Evolutionary conservation across 129 eudicot genomes (phyloP).

Genomic region (Tagetes patula): DNA sequence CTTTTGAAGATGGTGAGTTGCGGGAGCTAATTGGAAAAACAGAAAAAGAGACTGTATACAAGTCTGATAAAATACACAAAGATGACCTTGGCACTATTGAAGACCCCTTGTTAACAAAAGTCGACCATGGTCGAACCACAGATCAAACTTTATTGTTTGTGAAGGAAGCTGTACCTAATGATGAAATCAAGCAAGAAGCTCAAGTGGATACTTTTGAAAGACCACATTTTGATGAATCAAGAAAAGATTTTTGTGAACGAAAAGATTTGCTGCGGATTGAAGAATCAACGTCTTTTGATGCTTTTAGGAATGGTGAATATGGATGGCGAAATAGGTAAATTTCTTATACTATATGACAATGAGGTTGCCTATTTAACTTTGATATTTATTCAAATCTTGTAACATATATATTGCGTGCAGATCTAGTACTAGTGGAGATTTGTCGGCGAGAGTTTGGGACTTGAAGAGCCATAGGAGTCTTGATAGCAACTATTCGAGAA

Average conservation of each 20-base stretch:
- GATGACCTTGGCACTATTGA: constrained; percentile 49
- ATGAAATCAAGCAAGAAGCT: constrained; percentile 23
- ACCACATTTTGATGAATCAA: constrained; percentile 16
- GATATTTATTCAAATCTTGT: neutral
- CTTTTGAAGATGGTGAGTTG: constrained; percentile 80
- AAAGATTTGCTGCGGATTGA: neutral
- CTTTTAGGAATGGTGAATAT: constrained; percentile 16
- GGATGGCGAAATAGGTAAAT: constrained; percentile 46
- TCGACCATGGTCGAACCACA: constrained; percentile 33
- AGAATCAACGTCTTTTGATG: constrained; percentile 20
- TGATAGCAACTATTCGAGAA: constrained; percentile 32
- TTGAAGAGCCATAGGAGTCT: constrained; percentile 40
- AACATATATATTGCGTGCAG: constrained; percentile 24
- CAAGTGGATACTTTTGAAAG: constrained; percentile 21
- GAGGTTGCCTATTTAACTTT: neutral
- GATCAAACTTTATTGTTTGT: constrained; percentile 25
- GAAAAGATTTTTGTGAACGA: neutral
- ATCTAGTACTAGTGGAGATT: constrained; percentile 31
- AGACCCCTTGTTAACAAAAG: constrained; percentile 36
- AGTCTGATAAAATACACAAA: constrained; percentile 48
- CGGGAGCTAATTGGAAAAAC: constrained; percentile 45
- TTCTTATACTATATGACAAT: neutral
- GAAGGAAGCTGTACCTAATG: constrained; percentile 31
- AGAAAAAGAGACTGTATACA: constrained; percentile 52
- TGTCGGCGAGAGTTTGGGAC: constrained; percentile 34